Evolutionary conservation across 2,329 filamentous ascomycete genomes (phyloP), one percentile per base, ranked within the genome.

Genomic region (Capronia epimyces): DNA sequence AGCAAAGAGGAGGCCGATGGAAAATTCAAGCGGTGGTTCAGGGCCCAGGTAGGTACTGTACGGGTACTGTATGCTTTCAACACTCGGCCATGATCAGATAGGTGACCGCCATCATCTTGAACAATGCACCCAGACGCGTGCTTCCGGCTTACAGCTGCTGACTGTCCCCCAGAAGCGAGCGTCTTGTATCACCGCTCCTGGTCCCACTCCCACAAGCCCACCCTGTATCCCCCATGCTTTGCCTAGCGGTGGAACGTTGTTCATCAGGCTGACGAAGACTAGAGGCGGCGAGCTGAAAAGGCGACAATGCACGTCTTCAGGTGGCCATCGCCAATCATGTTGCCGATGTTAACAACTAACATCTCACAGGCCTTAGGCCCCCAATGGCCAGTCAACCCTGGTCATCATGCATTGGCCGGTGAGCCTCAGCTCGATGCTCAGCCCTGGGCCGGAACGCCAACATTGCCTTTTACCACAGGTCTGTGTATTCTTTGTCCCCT

Each of bases 341-440:
- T 22, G n/a, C 22, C 7, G 15, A 15, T 34, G 21, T 46, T 46
- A 13, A 4, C 18, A 46, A 37, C 31, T 22, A 5, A 10, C n/a
- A 32, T 37, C 21, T 50, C 32, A 41, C 24, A 39, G 49, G 43
- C 50, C 53, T 50, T 20, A 39, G 49, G 43, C 50, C 53, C 53
- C 43, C 43, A 39, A 37, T 37, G 34, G 34, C 13, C 34, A 37
- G 34, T 9, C 34, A 16, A 36, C 43, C 49, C 53, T 43, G 46
- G 46, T 44, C 37, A 13, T 18, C 31, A 18, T 34, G 22, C 43
- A 44, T 24, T 39, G 34, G 43, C 32, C 34, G 16, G 45, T 50
- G 48, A 55, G 43, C 55, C 49, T 58, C 55, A 55, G 55, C 55
- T 52, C 39, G 20, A 15, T 29, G 42, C 50, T 56, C 54, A 56